A percentile compares a stretch with the other conserved stretches of the same genome.
Evolutionary conservation across 768 basidiomycete species (phyloP).

Genomic region (Paxillus involutus): DNA sequence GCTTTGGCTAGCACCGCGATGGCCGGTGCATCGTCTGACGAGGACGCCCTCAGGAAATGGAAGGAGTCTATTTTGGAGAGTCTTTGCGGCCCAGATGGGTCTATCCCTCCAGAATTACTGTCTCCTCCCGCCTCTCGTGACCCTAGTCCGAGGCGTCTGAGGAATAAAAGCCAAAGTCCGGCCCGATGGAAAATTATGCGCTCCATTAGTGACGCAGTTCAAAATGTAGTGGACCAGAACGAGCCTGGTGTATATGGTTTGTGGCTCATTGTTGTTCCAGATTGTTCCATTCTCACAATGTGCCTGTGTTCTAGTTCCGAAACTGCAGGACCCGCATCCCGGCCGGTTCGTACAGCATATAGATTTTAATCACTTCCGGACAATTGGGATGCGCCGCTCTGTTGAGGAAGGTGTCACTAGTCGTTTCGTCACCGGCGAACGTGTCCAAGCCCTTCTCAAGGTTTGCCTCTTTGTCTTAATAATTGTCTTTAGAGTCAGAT

Average conservation of each 20-base stretch:
- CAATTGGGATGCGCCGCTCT: conserved; percentile 92
- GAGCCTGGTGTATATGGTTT: conserved; percentile 74
- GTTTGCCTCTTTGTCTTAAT: conserved; percentile 36
- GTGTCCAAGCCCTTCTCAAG: conserved; percentile 77
- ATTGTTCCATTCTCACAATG: conserved; percentile 6
- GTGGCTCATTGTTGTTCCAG: conserved; percentile 19
- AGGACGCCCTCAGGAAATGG: conserved; percentile 46
- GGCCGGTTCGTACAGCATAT: conserved; percentile 83
- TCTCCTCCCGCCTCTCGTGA: conserved; percentile 82
- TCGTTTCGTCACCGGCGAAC: conserved; percentile 90
- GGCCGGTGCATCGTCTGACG: conserved; percentile 36
- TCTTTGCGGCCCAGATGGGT: conserved; percentile 61
- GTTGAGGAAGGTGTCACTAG: conserved; percentile 87
- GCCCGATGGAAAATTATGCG: conserved; percentile 82
- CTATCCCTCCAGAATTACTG: conserved; percentile 73
- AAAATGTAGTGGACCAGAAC: conserved; percentile 60
- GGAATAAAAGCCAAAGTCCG: conserved; percentile 78
- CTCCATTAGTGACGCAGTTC: conserved; percentile 76
- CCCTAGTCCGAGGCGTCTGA: conserved; percentile 74
- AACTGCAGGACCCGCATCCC: conserved; percentile 67
- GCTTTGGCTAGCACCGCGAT: conserved; percentile 48
- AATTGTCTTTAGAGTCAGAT: conserved; percentile 4
- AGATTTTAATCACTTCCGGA: conserved; percentile 96
- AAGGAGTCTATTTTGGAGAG: conserved; percentile 61
- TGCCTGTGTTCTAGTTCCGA: conserved; percentile 50